Base-by-base conservation (phyloP, 768 basidiomycete genomes). In the Leccinum rimulosum region DNA sequence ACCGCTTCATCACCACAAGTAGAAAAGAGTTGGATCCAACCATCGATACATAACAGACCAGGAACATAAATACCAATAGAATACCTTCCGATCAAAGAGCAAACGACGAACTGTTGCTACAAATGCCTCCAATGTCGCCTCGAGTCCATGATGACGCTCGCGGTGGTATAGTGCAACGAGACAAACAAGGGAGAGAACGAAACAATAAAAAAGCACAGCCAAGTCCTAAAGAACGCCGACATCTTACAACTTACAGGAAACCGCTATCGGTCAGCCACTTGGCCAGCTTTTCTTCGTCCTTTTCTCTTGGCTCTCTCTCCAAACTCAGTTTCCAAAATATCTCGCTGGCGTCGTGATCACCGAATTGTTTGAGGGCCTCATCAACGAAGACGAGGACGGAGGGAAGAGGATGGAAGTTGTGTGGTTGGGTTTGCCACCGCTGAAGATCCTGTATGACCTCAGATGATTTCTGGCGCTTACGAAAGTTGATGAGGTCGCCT, bases 401-500 rank as follows among this genome's bases (percentile, higher is more conserved):
- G 0, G 74, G 74, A 12, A 82, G 75, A 3, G 71, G 72, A 9
- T 75, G 73, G n/a, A 86, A 76, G 64, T 84, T 84, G 71, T 84
- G 85, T 0, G 80, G 79, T 45, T 78, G 77, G 11, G 75, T 71
- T 61, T 86, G 84, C 70, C 83, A 83, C 27, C 80, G 77, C 61
- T 84, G 79, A 55, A 86, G 82, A 67, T 84, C 84, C 45, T 80
- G 76, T 22, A 86, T 73, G 38, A 85, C 78, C 60, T 84, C 84
- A 5, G 84, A 82, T 9, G 79, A 70, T 56, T 82, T 78, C 30
- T 78, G 75, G 7, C 84, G 78, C 66, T 86, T 86, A 62, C 75
- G 75, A 59, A 86, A 86, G 71, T 86, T 85, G 75, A 86, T 80
- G 30, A 84, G 67, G 28, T 77, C 70, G 3, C 74, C 76, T 0